Evolutionary conservation across 345 rosid genomes (phyloP).

Genomic region (Linum trigynum): DNA sequence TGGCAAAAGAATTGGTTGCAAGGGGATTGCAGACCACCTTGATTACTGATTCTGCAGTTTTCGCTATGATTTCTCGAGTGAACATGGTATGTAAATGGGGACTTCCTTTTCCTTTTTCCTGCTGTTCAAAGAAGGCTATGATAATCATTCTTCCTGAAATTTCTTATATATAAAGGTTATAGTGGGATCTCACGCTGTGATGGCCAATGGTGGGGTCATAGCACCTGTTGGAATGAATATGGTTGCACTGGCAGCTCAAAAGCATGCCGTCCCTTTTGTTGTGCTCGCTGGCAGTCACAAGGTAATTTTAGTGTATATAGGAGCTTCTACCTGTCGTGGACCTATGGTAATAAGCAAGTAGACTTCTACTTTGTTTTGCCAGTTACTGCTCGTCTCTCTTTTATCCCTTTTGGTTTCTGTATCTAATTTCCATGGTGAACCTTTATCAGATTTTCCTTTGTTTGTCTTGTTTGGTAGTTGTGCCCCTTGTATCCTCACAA

Average conservation of each 20-base stretch:
- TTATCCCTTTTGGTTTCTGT: neutral
- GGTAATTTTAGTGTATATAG: conserved; percentile 30
- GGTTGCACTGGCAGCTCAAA: conserved; percentile 96
- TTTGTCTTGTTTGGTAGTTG: conserved; percentile 40
- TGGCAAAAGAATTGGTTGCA: conserved; percentile 83
- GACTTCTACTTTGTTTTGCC: neutral
- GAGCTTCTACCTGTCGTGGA: neutral
- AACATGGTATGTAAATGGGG: conserved; percentile 51
- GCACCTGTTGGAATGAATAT: conserved; percentile 97
- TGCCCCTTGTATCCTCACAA: conserved; percentile 97
- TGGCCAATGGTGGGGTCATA: conserved; percentile 97
- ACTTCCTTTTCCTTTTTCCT: conserved; percentile 3
- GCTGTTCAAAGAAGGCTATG: conserved; percentile 1
- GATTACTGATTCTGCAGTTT: conserved; percentile 93
- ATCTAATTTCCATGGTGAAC: neutral
- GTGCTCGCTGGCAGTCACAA: conserved; percentile 97
- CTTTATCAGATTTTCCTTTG: conserved; percentile 7
- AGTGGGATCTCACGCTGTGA: conserved; percentile 96
- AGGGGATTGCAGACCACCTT: conserved; percentile 91
- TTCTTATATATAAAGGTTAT: conserved; percentile 50
- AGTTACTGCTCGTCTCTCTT: neutral
- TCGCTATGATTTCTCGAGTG: conserved; percentile 96
- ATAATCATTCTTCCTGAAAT: conserved; percentile 16
- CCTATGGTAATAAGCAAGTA: neutral
- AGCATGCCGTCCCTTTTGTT: conserved; percentile 96